Base-by-base conservation (phyloP, 2,329 filamentous ascomycete species). In the Beauveria varroae region DNA sequence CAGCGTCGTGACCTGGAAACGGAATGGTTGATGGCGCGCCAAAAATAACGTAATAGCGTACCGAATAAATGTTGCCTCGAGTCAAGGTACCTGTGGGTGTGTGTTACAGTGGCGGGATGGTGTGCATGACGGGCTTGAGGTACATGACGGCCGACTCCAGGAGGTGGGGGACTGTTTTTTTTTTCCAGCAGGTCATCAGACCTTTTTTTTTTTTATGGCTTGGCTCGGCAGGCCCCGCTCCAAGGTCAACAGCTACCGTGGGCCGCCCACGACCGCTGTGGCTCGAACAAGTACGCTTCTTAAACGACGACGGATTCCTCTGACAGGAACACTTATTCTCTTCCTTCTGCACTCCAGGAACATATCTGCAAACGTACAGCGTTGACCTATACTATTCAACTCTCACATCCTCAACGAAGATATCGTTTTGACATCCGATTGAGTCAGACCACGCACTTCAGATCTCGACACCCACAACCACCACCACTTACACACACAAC, bases 401-500 rank as follows among this genome's bases (percentile, higher is more conserved):
- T 37, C 18, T 22, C 26, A 51, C 26, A 51, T 28, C 8, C 2
- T 18, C 6, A 4, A 30, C 16, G 1, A 43, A 7, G 1, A 18
- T n/a, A 0, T 43, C 8, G 3, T 43, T 10, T 43, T 43, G 41
- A 7, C 41, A 43, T 43, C 7, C 34, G 5, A 14, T 34, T 34
- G 30, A 34, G 9, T 8, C 40, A 55, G 10, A 20, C 37, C 6
- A 34, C 30, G 30, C 30, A 3, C 34, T 5, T 14, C 34, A 16
- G 12, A 37, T 16, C 24, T 49, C 55, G 30, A 61, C 12, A 14
- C 72, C 62, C 54, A 80, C 79, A 76, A 66, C 74, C 76, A 66
- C 74, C 63, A 68, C 69, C 67, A 77, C 74, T 73, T 78, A 75
- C 63, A 76, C 76, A 64, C 71, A 81, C 73, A 80, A 34, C 30